phyloP scores from a whole-genome alignment of 2,329 filamentous ascomycete species.

The Exophiala calicioides region DNA sequence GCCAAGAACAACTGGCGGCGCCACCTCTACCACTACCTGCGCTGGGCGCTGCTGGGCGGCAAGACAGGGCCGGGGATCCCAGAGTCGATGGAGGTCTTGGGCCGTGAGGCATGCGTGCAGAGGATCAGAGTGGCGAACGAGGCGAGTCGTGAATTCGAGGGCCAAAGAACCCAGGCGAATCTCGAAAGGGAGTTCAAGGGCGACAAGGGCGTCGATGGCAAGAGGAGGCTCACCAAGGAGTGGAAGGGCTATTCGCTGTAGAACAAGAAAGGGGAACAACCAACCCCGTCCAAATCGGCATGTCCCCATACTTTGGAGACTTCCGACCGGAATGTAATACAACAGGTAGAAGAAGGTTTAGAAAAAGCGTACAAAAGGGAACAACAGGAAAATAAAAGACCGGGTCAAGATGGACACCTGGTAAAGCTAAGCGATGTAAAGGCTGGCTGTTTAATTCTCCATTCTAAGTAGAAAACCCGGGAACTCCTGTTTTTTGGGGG shows the following conservation, averaged over 20 bases:
- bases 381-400: too few relatives aligned
- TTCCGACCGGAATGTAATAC: too few relatives aligned
- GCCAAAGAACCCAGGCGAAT: constrained; percentile 3
- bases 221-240: constrained; percentile 24
- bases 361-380: too few relatives aligned
- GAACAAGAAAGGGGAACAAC: not conserved
- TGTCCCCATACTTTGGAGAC: too few relatives aligned
- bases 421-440: too few relatives aligned
- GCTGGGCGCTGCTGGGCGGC: constrained; percentile 58
- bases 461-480: too few relatives aligned
- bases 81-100: constrained; percentile 57
- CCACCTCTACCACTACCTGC: constrained; percentile 56
- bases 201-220: constrained; percentile 23
- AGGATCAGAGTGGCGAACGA: constrained; percentile 46
- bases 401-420: too few relatives aligned
- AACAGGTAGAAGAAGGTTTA: too few relatives aligned
- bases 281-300: too few relatives aligned
- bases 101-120: constrained; percentile 52
- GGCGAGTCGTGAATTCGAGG: constrained; percentile 17
- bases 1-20: constrained; percentile 36
- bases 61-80: constrained; percentile 56
- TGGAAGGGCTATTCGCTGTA: constrained; percentile 24
- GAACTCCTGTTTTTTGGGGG: too few relatives aligned
- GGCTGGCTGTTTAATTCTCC: too few relatives aligned
- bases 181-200: constrained; percentile 17